Evolutionary conservation across 2,329 filamentous ascomycete genomes (phyloP).

Genomic region (Colletotrichum siamense): DNA sequence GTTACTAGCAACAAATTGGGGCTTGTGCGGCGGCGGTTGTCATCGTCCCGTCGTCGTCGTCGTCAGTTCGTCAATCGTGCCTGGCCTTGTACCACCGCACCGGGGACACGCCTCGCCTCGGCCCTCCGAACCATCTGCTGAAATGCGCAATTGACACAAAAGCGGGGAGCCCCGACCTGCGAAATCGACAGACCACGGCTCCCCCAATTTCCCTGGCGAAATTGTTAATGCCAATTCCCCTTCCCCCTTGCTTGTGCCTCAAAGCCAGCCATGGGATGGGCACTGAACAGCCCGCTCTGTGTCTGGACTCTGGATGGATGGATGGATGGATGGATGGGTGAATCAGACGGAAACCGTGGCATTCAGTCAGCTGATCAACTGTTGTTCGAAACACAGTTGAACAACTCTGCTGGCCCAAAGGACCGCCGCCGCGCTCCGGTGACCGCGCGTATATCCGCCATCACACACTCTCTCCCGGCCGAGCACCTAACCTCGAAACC

Average conservation of each 20-base stretch:
- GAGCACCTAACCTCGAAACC: neutral
- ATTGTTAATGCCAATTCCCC: constrained; percentile 9
- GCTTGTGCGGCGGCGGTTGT: neutral
- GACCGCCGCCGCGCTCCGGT: neutral
- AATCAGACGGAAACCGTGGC: neutral
- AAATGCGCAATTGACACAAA: neutral
- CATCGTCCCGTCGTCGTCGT: neutral
- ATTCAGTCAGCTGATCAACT: neutral
- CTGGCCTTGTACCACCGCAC: neutral
- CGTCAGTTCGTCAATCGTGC: neutral
- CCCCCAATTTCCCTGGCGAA: constrained; percentile 17
- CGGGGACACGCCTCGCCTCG: neutral
- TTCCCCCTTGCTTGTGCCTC: neutral
- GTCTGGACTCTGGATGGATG: neutral
- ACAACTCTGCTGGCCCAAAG: neutral
- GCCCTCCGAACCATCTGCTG: neutral
- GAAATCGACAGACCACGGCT: neutral
- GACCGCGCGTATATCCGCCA: neutral
- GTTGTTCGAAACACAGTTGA: neutral
- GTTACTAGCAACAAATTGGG: too few relatives aligned
- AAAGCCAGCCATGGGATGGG: neutral
- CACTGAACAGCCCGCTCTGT: neutral
- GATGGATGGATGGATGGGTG: neutral
- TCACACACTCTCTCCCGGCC: neutral
- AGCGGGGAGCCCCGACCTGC: neutral